A percentile compares a stretch with the other conserved stretches of the same genome.
Conservation (phyloP, 345 rosid genomes). For the Psidium friedrichsthalianum region DNA sequence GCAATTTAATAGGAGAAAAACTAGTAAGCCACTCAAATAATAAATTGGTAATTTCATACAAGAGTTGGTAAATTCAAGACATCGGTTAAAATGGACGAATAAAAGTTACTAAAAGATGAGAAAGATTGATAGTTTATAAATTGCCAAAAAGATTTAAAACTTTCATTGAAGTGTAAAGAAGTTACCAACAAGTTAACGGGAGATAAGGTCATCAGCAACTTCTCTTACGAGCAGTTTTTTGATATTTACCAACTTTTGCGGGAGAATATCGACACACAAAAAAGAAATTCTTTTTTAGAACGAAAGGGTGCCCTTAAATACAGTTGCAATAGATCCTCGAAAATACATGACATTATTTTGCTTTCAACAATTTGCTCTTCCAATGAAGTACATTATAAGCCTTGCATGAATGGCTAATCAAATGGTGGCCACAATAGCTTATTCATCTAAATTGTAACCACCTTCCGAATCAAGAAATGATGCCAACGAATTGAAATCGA, state of each 20-base stretch:
- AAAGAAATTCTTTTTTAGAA: neutral
- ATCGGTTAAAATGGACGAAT: neutral
- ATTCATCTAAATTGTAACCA: neutral
- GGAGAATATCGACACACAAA: neutral
- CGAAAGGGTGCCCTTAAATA: neutral
- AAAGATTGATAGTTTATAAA: neutral
- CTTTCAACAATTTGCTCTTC: neutral
- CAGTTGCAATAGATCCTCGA: neutral
- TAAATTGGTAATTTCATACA: neutral
- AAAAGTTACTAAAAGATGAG: neutral
- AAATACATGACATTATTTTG: neutral
- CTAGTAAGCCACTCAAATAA: neutral
- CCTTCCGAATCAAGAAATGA: neutral
- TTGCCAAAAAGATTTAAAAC: neutral
- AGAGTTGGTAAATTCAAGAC: neutral
- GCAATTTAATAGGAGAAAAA: neutral
- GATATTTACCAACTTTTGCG: neutral
- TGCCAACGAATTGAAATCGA: conserved; percentile 1
- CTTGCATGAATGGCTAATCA: neutral
- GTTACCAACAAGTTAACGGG: neutral
- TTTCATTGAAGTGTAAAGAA: neutral
- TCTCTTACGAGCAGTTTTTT: neutral
- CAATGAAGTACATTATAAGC: neutral
- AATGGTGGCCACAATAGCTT: neutral
- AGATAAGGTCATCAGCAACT: neutral